Evolutionary conservation across 139 green algal genomes (phyloP).

Genomic region (Desmodesmus armatus): DNA sequence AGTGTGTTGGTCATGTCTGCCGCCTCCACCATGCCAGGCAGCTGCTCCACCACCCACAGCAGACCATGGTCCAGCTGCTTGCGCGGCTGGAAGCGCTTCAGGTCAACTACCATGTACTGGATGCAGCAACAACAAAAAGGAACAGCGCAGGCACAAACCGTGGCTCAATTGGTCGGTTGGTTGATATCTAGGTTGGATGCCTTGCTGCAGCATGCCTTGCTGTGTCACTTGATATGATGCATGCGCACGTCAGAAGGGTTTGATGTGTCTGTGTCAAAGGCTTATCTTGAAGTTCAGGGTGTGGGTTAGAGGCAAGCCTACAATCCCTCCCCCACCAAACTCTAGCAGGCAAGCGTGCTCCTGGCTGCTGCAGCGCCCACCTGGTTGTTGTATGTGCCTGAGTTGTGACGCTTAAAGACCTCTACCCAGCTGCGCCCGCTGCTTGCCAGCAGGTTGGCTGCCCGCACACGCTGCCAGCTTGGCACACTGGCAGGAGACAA

Average conservation of each 20-base stretch:
- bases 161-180: no score
- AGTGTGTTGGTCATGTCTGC: conserved; percentile 59
- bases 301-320: no score
- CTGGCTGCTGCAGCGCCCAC: no score
- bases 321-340: no score
- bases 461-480: conserved; percentile 81
- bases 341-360: no score
- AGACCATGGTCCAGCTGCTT: conserved; percentile 63
- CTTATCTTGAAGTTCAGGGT: no score
- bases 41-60: conserved; percentile 82
- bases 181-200: no score
- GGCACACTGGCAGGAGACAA: conserved; percentile 55
- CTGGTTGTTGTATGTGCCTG: conserved; percentile 89
- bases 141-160: background rate
- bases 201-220: no score
- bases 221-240: no score
- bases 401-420: conserved; percentile 69
- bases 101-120: conserved; percentile 68
- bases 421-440: conserved; percentile 70
- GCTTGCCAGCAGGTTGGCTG: conserved; percentile 73
- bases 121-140: background rate
- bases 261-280: no score
- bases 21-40: conserved; percentile 60
- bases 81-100: conserved; percentile 67
- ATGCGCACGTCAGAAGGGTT: no score